phyloP scores from a whole-genome alignment of 2,329 filamentous ascomycete genomes.

The Fusarium setosum region DNA sequence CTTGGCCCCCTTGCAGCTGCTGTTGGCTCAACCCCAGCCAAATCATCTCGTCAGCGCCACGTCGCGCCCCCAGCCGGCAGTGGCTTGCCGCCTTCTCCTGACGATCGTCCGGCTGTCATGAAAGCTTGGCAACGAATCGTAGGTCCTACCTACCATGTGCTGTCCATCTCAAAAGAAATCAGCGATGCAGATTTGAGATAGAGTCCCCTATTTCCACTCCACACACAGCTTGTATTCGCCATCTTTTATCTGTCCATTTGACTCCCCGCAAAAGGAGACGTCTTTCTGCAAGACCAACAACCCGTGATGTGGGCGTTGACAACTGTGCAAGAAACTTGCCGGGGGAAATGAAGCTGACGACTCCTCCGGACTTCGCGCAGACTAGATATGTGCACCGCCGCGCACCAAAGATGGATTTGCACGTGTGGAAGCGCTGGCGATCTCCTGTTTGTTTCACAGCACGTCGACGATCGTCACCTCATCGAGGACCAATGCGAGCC shows the following conservation, averaged over 20 bases:
- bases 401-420: slow-evolving; percentile 17
- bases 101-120: slow-evolving; percentile 32
- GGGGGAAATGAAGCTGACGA: slow-evolving; percentile 39
- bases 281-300: background rate
- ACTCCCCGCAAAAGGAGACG: slow-evolving; percentile 36
- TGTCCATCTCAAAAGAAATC: slow-evolving; percentile 30
- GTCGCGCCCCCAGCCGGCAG: slow-evolving; percentile 27
- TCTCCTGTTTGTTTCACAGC: slow-evolving; percentile 27
- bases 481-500: slow-evolving; percentile 14
- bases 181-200: slow-evolving; percentile 7
- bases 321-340: background rate
- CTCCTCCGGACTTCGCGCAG: slow-evolving; percentile 12
- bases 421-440: slow-evolving; percentile 24
- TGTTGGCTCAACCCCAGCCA: slow-evolving; percentile 21
- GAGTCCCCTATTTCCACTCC: slow-evolving; percentile 14
- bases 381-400: slow-evolving; percentile 31
- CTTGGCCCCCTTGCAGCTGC: slow-evolving; percentile 2
- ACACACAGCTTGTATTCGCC: background rate
- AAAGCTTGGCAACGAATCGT: slow-evolving; percentile 31
- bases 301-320: background rate
- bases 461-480: slow-evolving; percentile 35
- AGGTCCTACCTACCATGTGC: slow-evolving; percentile 1
- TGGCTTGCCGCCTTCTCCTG: slow-evolving; percentile 40
- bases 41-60: slow-evolving; percentile 15
- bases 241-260: background rate